phyloP scores from a whole-genome alignment of 306 rosid genomes.

The Oxytropis ochrocephala region DNA sequence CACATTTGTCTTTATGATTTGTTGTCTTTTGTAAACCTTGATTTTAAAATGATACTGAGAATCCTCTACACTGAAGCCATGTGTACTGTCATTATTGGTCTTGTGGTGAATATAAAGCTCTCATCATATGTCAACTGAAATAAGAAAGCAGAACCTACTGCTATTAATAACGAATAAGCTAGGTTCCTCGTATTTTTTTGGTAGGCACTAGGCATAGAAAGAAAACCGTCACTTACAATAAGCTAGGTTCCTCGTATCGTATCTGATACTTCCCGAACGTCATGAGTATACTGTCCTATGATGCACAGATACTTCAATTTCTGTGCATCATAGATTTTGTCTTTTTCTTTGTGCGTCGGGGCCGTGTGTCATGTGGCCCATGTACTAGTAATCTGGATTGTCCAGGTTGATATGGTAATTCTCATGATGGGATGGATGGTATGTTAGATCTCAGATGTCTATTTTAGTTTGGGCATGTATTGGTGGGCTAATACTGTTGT shows the following conservation, averaged over 20 bases:
- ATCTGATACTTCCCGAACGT: too few relatives aligned
- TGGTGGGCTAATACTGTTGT: not conserved
- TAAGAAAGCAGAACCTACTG: not conserved
- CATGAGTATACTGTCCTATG: too few relatives aligned
- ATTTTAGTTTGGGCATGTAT: not conserved
- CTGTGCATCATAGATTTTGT: too few relatives aligned
- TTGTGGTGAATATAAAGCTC: too few relatives aligned
- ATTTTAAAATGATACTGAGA: not conserved
- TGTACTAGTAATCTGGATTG: not conserved
- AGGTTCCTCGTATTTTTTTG: not conserved
- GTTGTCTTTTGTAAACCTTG: slow-evolving; percentile 3
- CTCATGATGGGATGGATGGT: not conserved
- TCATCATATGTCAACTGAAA: not conserved
- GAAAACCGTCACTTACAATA: too few relatives aligned
- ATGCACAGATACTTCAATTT: too few relatives aligned
- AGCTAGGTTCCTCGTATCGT: too few relatives aligned
- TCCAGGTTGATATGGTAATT: not conserved
- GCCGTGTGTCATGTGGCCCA: not conserved
- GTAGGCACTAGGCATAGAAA: too few relatives aligned
- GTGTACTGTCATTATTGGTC: not conserved
- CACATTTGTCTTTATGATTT: slow-evolving; percentile 1
- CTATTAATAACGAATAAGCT: not conserved
- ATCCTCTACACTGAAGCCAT: not conserved
- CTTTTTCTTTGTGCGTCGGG: not conserved
- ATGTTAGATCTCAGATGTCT: not conserved